These are phyloP conservation scores for Ambispora gerdemannii DNA, from an alignment of 192 early-diverging fungal genomes.

Conservation along the genomic window DNA sequence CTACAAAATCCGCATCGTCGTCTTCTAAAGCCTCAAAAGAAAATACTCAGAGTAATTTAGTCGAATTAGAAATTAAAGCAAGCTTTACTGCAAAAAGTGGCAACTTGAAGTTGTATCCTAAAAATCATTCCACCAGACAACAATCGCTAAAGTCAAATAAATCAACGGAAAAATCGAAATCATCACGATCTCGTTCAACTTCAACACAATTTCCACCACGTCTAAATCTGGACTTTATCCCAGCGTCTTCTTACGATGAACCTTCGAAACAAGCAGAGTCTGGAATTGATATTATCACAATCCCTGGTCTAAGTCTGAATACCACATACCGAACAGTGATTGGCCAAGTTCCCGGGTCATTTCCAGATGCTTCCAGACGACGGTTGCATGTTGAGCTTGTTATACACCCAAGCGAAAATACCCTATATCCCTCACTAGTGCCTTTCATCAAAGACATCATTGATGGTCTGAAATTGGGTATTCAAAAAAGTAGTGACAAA, in stretches of 20 bases:
- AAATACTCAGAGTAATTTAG: conserved; percentile 17
- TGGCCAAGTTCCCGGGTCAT: conserved; percentile 36
- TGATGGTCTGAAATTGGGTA: conserved; percentile 58
- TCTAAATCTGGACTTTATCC: conserved; percentile 16
- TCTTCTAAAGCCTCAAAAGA: neutral
- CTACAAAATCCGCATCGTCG: neutral
- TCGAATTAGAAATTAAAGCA: conserved; percentile 49
- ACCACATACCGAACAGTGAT: conserved; percentile 46
- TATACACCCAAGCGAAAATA: conserved; percentile 69
- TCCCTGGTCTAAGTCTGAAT: conserved; percentile 54
- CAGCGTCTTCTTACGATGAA: conserved; percentile 7
- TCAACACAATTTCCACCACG: conserved; percentile 13
- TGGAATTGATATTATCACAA: conserved; percentile 47
- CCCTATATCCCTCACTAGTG: conserved; percentile 65
- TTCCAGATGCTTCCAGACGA: conserved; percentile 31
- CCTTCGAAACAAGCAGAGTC: conserved; percentile 30
- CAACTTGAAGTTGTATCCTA: conserved; percentile 51
- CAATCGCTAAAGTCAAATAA: conserved; percentile 36
- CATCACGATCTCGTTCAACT: neutral
- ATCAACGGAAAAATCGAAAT: conserved; percentile 2
- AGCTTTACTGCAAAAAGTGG: conserved; percentile 50
- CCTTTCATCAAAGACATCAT: conserved; percentile 67
- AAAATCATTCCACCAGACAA: conserved; percentile 41
- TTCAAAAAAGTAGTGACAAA: conserved; percentile 39
- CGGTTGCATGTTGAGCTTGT: conserved; percentile 59